Conservation (phyloP, 2,329 filamentous ascomycete species). For the Ophiostoma australiae region DNA sequence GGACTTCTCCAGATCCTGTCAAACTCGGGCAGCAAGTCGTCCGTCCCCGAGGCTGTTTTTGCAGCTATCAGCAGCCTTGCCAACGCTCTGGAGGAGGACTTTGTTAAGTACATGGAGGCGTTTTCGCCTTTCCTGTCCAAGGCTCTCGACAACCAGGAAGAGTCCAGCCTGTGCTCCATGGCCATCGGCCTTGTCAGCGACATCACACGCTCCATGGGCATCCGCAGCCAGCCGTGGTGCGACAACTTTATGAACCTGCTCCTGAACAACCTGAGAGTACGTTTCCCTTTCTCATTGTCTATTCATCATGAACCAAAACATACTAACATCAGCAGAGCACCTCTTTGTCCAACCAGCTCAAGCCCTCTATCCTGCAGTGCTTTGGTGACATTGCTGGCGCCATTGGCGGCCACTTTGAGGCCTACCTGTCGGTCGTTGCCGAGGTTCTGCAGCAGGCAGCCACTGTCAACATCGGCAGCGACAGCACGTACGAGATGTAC, state of each 20-base stretch:
- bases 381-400: slow-evolving; percentile 97
- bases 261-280: slow-evolving; percentile 66
- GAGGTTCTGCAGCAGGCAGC: slow-evolving; percentile 92
- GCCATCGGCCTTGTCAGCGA: slow-evolving; percentile 96
- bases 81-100: slow-evolving; percentile 85
- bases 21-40: slow-evolving; percentile 77
- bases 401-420: slow-evolving; percentile 87
- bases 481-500: slow-evolving; percentile 89
- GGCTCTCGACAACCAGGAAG: slow-evolving; percentile 90
- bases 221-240: slow-evolving; percentile 89
- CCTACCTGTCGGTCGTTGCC: slow-evolving; percentile 85
- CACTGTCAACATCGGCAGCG: slow-evolving; percentile 69
- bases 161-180: slow-evolving; percentile 90
- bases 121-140: slow-evolving; percentile 92
- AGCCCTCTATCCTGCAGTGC: slow-evolving; percentile 94
- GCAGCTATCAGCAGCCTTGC: slow-evolving; percentile 87
- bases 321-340: slow-evolving; percentile 54
- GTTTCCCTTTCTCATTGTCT: slow-evolving; percentile 25
- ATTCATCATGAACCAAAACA: slow-evolving; percentile 9
- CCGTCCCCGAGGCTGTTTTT: slow-evolving; percentile 90
- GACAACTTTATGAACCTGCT: slow-evolving; percentile 98
- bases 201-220: slow-evolving; percentile 84
- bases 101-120: slow-evolving; percentile 94
- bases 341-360: slow-evolving; percentile 89
- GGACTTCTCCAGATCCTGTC: slow-evolving; percentile 74